A percentile compares a stretch with the other conserved stretches of the same genome.
Evolutionary conservation across 2,329 filamentous ascomycete genomes (phyloP).

Genomic region (Elsinoe fawcettii): DNA sequence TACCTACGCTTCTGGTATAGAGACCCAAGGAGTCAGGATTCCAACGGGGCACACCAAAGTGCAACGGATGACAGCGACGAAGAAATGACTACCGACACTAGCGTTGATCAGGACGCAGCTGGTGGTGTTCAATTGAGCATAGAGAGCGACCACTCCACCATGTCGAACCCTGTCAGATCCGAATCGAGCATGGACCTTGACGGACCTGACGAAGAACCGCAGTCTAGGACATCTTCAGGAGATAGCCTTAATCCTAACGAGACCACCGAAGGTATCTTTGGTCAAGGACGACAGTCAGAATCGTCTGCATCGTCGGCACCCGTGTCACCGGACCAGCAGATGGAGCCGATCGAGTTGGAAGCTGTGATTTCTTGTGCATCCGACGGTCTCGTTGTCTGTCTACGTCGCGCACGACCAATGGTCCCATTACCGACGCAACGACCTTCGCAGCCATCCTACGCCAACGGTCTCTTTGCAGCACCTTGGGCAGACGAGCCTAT

Average conservation of each 20-base stretch:
- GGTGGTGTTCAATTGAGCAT: slow-evolving; percentile 42
- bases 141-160: slow-evolving; percentile 24
- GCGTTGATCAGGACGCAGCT: slow-evolving; percentile 41
- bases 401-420: slow-evolving; percentile 64
- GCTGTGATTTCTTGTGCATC: slow-evolving; percentile 89
- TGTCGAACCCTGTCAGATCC: slow-evolving; percentile 26
- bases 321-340: slow-evolving; percentile 23
- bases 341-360: slow-evolving; percentile 61
- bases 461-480: slow-evolving; percentile 66
- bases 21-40: slow-evolving; percentile 53
- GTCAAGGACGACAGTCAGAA: slow-evolving; percentile 31
- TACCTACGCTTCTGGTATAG: slow-evolving; percentile 81
- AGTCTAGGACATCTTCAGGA: slow-evolving; percentile 38
- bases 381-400: slow-evolving; percentile 74
- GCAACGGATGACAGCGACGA: slow-evolving; percentile 38
- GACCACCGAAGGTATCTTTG: slow-evolving; percentile 39
- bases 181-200: slow-evolving; percentile 31
- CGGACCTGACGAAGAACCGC: slow-evolving; percentile 21
- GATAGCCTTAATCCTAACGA: slow-evolving; percentile 37
- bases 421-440: slow-evolving; percentile 52
- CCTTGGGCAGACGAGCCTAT: slow-evolving; percentile 69
- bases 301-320: slow-evolving; percentile 30
- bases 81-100: slow-evolving; percentile 42
- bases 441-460: slow-evolving; percentile 39
- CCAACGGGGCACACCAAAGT: slow-evolving; percentile 40